phyloP scores from a whole-genome alignment of 331 rosid genomes.

The Arachis monticola region DNA sequence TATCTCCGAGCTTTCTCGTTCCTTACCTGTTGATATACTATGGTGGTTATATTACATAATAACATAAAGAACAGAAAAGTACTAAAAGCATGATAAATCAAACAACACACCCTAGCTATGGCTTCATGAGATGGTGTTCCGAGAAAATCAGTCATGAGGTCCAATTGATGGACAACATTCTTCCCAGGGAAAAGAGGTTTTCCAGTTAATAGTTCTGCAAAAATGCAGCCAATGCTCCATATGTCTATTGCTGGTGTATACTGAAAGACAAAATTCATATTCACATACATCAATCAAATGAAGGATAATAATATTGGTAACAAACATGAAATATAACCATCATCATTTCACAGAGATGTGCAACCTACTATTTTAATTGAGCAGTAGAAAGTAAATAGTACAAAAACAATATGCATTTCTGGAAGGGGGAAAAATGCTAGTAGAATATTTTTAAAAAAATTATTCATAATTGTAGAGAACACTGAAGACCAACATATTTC shows the following conservation, averaged over 20 bases:
- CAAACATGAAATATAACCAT: background rate
- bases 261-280: constrained; percentile 41
- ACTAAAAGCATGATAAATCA: background rate
- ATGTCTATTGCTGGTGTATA: constrained; percentile 83
- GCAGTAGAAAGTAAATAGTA: background rate
- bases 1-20: constrained; percentile 82
- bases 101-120: constrained; percentile 65
- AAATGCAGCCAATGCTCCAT: constrained; percentile 87
- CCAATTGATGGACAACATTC: constrained; percentile 79
- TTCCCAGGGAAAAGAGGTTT: constrained; percentile 81
- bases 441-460: background rate
- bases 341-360: constrained; percentile 13
- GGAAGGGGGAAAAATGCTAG: background rate
- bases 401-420: background rate
- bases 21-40: constrained; percentile 52
- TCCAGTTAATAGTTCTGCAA: constrained; percentile 76
- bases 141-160: constrained; percentile 74
- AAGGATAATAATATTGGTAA: background rate
- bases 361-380: constrained; percentile 1
- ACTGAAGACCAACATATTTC: background rate
- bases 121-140: constrained; percentile 75
- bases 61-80: background rate
- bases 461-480: background rate
- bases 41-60: background rate
- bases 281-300: background rate